phyloP scores from a whole-genome alignment of 345 rosid species.

The Lumnitzera littorea region DNA sequence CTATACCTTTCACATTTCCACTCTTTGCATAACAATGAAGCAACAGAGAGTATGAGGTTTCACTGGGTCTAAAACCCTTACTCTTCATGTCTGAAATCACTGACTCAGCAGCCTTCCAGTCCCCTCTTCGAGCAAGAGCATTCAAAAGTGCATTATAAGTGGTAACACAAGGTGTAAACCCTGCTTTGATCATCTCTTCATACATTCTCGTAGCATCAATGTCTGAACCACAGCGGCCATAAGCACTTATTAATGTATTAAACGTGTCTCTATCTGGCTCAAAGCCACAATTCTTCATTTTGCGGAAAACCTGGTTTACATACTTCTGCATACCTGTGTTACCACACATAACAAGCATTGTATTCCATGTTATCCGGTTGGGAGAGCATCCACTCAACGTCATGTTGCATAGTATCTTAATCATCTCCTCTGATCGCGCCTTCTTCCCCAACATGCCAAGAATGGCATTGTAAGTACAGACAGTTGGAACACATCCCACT shows the following conservation, averaged over 20 bases:
- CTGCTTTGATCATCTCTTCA: constrained; percentile 68
- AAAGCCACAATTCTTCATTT: constrained; percentile 85
- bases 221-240: constrained; percentile 74
- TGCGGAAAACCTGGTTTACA: constrained; percentile 58
- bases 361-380: constrained; percentile 85
- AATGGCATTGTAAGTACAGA: constrained; percentile 66
- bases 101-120: constrained; percentile 69
- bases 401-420: constrained; percentile 67
- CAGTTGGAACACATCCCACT: constrained; percentile 80
- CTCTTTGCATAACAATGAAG: constrained; percentile 80
- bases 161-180: constrained; percentile 65
- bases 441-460: constrained; percentile 81
- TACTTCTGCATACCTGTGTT: constrained; percentile 56
- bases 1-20: constrained; percentile 56
- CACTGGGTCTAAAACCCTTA: constrained; percentile 72
- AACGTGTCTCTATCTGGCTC: constrained; percentile 88
- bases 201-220: constrained; percentile 61
- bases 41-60: constrained; percentile 68
- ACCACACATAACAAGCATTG: constrained; percentile 80
- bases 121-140: constrained; percentile 76
- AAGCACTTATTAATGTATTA: constrained; percentile 74
- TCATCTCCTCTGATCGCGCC: constrained; percentile 59
- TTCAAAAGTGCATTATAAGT: constrained; percentile 86
- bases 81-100: constrained; percentile 63
- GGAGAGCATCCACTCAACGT: constrained; percentile 74